Conservation (phyloP, 2,329 filamentous ascomycete species). For the Onygenales sp. region DNA sequence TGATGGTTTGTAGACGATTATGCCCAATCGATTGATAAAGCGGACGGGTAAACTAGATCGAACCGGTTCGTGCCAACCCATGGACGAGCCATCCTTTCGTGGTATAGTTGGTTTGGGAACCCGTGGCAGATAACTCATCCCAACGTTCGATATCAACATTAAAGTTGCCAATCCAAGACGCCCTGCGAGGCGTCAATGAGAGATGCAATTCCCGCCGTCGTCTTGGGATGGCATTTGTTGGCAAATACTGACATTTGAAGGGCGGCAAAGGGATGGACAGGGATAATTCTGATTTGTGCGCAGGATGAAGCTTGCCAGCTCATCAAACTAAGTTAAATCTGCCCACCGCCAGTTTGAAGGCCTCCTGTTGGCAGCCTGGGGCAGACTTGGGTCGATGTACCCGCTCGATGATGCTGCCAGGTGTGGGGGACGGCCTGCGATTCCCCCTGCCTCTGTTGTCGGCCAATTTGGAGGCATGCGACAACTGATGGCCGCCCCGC, state of each 20-base stretch:
- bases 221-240: background rate
- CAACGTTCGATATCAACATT: background rate
- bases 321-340: background rate
- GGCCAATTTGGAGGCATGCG: background rate
- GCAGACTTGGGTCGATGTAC: background rate
- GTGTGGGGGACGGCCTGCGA: background rate
- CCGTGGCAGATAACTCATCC: background rate
- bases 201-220: background rate
- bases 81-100: background rate
- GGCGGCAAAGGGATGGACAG: background rate
- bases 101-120: background rate
- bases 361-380: background rate
- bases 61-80: background rate
- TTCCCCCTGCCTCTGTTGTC: background rate
- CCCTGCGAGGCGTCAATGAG: background rate
- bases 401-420: background rate
- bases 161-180: background rate
- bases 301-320: constrained; percentile 1
- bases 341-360: background rate
- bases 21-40: background rate
- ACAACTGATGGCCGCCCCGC: background rate
- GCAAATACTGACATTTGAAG: background rate
- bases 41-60: background rate
- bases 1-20: background rate
- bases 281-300: background rate